Base-by-base conservation (phyloP, 73 alveolate species). In the Strombidium stylifer region DNA sequence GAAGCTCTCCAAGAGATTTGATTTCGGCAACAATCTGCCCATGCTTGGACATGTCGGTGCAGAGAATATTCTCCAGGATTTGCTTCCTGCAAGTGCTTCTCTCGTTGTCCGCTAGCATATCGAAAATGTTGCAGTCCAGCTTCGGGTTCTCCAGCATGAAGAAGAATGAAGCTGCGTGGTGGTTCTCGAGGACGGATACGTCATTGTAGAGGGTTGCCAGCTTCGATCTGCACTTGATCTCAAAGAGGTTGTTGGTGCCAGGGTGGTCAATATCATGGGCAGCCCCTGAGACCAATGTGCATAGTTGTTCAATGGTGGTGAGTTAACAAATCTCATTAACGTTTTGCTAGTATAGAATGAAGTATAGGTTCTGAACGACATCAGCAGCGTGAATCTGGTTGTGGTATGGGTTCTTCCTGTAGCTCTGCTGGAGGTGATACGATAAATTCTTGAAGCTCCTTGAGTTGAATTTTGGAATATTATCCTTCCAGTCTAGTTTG, bases 201-300 rank as follows among this genome's bases (percentile, higher is more conserved):
- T 91, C 98, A 61, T 91, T 91, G 55, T 86, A 91, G 16, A 79
- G 66, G 10, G 78, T 44, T 20, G 98, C 92, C 6, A 83, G 69
- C 45, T 48, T 47, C 18, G 86, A 72, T 18, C 56, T 49, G 27
- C 91, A 60, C 31, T 86, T 87, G 0, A 82, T 72, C 42, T 74
- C 81, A 64, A 56, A 91, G 45, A 70, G 56, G 70, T 91, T 91
- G 40, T 88, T 91, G 19, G 67, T 36, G 15, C 98, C 98, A 5
- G 98, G 98, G 59, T 91, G 98, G 53, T 91, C 90, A 16, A 83
- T 82, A 61, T 91, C 98, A 57, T 91, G 98, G 55, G 91, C 90
- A n/a, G 74, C 69, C 0, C 83, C 59, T 4, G 87, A 30, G 1
- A 81, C 6, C 2, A 73, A 14, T 16, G 59, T 53, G 7, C 69